These are phyloP conservation scores for Neurospora tetrasperma DNA, from an alignment of 495 filamentous ascomycete species.

Conservation along the genomic window DNA sequence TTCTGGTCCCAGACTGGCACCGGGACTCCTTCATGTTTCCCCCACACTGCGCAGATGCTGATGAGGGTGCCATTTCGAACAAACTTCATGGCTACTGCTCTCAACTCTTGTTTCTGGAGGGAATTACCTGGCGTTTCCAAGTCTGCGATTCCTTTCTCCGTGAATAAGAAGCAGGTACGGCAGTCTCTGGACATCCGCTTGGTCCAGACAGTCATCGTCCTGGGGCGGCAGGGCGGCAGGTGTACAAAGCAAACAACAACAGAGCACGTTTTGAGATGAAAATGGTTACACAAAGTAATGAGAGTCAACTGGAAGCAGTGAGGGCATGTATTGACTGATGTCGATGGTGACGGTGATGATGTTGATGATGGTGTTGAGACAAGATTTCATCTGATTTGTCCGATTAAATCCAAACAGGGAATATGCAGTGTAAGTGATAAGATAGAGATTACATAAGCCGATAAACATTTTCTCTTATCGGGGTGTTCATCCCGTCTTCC, in stretches of 20 bases:
- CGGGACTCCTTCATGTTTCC: background rate
- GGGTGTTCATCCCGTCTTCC: background rate
- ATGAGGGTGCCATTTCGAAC: background rate
- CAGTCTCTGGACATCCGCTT: background rate
- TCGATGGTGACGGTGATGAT: background rate
- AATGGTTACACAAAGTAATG: background rate
- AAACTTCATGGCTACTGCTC: background rate
- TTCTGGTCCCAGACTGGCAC: background rate
- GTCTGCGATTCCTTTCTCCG: background rate
- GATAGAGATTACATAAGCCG: background rate
- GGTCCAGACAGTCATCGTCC: background rate
- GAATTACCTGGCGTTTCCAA: background rate
- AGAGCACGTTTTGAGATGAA: background rate
- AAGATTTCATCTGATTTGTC: background rate
- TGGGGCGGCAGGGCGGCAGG: background rate
- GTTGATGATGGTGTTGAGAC: background rate
- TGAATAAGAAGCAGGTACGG: background rate
- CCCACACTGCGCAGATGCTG: background rate
- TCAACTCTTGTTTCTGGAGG: background rate
- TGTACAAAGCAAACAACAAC: background rate
- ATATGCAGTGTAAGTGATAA: background rate
- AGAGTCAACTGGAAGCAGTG: background rate
- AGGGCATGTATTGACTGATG: background rate
- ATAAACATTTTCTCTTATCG: background rate
- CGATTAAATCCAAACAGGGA: background rate